Evolutionary conservation across 2,329 filamentous ascomycete genomes (phyloP).

Genomic region (Stemphylium lycopersici): DNA sequence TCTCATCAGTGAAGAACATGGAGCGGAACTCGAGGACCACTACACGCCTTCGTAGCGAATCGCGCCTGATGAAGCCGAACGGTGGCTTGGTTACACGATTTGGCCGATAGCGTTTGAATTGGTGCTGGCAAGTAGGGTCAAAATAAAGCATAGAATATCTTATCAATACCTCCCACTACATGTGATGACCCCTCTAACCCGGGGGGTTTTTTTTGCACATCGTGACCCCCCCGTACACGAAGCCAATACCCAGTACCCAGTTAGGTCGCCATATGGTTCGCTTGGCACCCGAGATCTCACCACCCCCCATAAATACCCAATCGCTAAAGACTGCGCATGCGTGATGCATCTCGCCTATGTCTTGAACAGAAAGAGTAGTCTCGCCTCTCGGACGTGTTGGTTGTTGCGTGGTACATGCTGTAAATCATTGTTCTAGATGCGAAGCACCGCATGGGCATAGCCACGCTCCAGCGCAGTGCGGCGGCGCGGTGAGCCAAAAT

Average conservation of each 20-base stretch:
- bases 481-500: slow-evolving; percentile 10
- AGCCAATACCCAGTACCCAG: neutral
- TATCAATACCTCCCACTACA: neutral
- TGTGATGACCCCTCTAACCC: neutral
- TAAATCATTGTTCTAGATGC: neutral
- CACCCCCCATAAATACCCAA: neutral
- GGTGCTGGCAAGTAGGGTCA: neutral
- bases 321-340: neutral
- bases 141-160: neutral
- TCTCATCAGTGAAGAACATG: slow-evolving; percentile 20
- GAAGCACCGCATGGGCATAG: neutral
- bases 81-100: neutral
- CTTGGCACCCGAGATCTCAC: slow-evolving; percentile 8
- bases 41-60: slow-evolving; percentile 1
- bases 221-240: neutral
- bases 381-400: neutral
- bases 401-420: neutral
- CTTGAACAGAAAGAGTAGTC: neutral
- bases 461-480: neutral
- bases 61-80: neutral
- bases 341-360: neutral
- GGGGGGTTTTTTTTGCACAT: neutral
- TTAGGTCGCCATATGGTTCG: neutral
- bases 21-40: slow-evolving; percentile 18
- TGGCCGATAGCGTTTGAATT: neutral